Evolutionary conservation across 345 rosid genomes (phyloP).

Genomic region (Sonneratia alba): DNA sequence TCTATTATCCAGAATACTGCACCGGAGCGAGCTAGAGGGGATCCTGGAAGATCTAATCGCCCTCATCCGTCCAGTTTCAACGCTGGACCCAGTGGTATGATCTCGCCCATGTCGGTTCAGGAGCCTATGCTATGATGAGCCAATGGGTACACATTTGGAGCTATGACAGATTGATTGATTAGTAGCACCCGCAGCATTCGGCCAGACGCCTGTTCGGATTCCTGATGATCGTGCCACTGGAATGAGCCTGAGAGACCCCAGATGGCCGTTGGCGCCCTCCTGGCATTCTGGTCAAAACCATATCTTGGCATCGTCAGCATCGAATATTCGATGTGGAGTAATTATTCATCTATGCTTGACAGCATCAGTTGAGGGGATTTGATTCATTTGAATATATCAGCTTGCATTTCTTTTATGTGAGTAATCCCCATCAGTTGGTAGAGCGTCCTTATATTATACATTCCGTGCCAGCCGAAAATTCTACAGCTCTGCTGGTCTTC

Average conservation of each 20-base stretch:
- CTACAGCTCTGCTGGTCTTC: background rate
- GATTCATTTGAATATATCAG: background rate
- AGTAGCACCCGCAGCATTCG: too few species aligned
- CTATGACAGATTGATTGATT: too few species aligned
- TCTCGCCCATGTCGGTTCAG: background rate
- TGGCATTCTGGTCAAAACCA: background rate
- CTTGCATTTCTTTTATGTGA: background rate
- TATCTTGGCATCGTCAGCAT: slow-evolving; percentile 1
- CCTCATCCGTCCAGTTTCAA: background rate
- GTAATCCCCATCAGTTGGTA: background rate
- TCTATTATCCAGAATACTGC: background rate
- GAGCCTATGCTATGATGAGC: too few species aligned
- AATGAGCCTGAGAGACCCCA: too few species aligned
- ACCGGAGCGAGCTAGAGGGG: background rate
- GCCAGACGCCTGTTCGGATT: too few species aligned
- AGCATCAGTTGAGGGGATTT: background rate
- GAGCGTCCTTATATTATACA: background rate
- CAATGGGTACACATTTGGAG: too few species aligned
- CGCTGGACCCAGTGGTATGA: background rate
- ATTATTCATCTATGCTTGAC: background rate
- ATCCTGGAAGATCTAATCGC: background rate
- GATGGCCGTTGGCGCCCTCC: too few species aligned
- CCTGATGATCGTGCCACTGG: too few species aligned
- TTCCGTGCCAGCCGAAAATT: background rate
- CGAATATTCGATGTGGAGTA: background rate